phyloP scores from a whole-genome alignment of 2,329 filamentous ascomycete genomes.

The Xylariaceae sp. region DNA sequence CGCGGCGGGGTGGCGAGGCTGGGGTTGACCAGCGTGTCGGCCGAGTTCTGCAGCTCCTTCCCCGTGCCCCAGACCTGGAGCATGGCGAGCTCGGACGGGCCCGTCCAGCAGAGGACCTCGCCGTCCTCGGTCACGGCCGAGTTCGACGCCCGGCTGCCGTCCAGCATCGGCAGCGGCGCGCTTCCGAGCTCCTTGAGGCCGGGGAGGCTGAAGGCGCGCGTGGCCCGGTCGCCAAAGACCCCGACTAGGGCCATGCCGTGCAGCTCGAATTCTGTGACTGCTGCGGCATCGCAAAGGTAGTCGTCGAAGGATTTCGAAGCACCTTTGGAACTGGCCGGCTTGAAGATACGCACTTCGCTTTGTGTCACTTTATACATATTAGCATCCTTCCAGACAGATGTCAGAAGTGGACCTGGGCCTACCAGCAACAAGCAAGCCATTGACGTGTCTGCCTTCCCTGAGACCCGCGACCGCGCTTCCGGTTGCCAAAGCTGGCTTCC shows the following conservation, averaged over 20 bases:
- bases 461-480: constrained; percentile 69
- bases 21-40: constrained; percentile 76
- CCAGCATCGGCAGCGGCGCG: constrained; percentile 60
- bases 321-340: constrained; percentile 77
- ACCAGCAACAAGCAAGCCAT: constrained; percentile 74
- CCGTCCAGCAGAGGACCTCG: constrained; percentile 80
- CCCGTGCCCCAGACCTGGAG: constrained; percentile 81
- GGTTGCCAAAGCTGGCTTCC: constrained; percentile 67
- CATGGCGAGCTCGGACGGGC: constrained; percentile 76
- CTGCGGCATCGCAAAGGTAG: constrained; percentile 71
- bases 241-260: constrained; percentile 74
- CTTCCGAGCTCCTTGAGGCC: constrained; percentile 75
- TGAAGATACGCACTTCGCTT: constrained; percentile 81
- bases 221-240: constrained; percentile 74
- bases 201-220: constrained; percentile 80
- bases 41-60: constrained; percentile 49
- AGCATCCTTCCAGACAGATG: neutral
- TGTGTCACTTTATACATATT: constrained; percentile 39
- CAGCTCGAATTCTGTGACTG: constrained; percentile 65
- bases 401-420: constrained; percentile 21
- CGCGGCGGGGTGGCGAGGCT: constrained; percentile 65
- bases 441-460: constrained; percentile 63
- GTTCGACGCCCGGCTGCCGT: constrained; percentile 62
- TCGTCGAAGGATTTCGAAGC: constrained; percentile 86
- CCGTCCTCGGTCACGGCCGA: constrained; percentile 69